Conservation (phyloP, 331 rosid genomes). For the Prunus yedoensis region DNA sequence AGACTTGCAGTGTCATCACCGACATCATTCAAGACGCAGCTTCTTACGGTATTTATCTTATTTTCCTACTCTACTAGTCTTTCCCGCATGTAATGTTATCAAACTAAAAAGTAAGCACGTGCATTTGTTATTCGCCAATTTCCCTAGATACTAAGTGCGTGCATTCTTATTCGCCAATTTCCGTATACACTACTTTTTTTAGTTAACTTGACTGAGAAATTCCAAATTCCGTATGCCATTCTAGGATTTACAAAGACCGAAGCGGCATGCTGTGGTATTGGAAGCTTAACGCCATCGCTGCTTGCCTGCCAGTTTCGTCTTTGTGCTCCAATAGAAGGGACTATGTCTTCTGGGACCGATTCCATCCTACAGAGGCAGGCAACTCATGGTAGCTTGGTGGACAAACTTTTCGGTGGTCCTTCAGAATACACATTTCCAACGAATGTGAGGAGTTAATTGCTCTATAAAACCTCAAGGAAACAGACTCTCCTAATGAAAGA, state of each 20-base stretch:
- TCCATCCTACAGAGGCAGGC: constrained; percentile 79
- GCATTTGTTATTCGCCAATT: too few relatives aligned
- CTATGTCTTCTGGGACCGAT: constrained; percentile 75
- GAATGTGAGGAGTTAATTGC: constrained; percentile 56
- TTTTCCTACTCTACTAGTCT: neutral
- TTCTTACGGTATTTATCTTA: constrained; percentile 41
- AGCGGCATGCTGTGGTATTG: constrained; percentile 79
- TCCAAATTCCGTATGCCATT: neutral
- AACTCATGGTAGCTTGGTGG: constrained; percentile 43
- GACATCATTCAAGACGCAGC: constrained; percentile 49
- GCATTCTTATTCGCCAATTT: too few relatives aligned
- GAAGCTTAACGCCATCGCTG: constrained; percentile 45
- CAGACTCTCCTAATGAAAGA: neutral
- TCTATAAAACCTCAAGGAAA: constrained; percentile 18
- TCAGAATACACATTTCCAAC: constrained; percentile 52
- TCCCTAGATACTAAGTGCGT: too few relatives aligned
- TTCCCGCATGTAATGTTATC: neutral
- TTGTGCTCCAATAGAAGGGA: constrained; percentile 64
- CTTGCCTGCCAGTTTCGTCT: constrained; percentile 53
- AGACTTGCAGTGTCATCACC: constrained; percentile 41
- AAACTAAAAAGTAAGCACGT: neutral
- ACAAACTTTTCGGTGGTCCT: constrained; percentile 53
- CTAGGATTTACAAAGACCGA: constrained; percentile 69
- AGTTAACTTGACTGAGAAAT: neutral
- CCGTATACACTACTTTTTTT: neutral